A percentile compares a stretch with the other conserved stretches of the same genome.
Conservation (phyloP, 1,284 basidiomycete genomes). For the Inonotus obliquus region DNA sequence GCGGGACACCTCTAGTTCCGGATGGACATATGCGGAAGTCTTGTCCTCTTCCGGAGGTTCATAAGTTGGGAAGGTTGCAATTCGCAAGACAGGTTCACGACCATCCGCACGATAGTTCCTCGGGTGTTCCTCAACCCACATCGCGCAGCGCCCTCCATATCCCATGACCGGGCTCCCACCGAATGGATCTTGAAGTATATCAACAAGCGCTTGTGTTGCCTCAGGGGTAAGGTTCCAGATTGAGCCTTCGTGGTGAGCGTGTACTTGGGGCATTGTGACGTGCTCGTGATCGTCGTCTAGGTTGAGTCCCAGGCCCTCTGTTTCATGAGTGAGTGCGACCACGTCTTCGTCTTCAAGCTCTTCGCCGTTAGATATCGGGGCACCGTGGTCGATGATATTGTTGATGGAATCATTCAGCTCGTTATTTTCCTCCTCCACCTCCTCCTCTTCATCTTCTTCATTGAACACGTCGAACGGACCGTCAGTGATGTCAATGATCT, state of each 20-base stretch:
- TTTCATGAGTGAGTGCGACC: neutral
- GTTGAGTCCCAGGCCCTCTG: neutral
- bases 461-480: neutral
- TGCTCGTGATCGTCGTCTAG: neutral
- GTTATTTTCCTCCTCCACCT: neutral
- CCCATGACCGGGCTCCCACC: constrained; percentile 14
- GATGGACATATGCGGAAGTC: neutral
- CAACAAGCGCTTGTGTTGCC: constrained; percentile 4
- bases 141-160: constrained; percentile 15
- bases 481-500: neutral
- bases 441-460: neutral
- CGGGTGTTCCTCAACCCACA: constrained; percentile 15
- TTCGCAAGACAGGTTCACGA: neutral
- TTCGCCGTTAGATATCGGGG: neutral
- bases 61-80: constrained; percentile 14
- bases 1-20: constrained; percentile 2
- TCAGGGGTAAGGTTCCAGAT: neutral
- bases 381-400: neutral
- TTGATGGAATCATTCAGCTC: neutral
- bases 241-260: neutral
- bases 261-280: neutral
- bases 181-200: constrained; percentile 12
- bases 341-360: neutral
- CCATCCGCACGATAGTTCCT: neutral
- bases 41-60: neutral